A percentile compares a stretch with the other conserved stretches of the same genome.
phyloP scores from a whole-genome alignment of 176 grass and related monocot species.

The Poa annua region DNA sequence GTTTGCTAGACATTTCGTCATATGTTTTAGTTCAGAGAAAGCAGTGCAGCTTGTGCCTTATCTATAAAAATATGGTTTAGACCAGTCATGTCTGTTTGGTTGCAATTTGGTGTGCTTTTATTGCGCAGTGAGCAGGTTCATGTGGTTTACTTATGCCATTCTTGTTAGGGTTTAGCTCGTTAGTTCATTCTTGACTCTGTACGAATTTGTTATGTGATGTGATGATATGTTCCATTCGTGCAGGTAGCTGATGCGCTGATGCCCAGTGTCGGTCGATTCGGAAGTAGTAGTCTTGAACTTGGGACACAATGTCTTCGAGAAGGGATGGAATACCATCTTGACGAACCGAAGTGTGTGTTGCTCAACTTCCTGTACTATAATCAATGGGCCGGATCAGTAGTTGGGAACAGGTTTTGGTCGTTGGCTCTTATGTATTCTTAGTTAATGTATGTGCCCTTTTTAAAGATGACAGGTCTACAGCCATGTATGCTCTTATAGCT shows the following conservation, averaged over 20 bases:
- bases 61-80: no score
- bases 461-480: slow-evolving; percentile 14
- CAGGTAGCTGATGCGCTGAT: slow-evolving; percentile 35
- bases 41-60: no score
- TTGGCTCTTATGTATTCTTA: slow-evolving; percentile 16
- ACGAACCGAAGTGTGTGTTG: neutral
- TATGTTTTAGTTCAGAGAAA: no score
- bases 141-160: neutral
- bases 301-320: neutral
- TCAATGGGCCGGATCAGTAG: slow-evolving; percentile 4
- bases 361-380: slow-evolving; percentile 33
- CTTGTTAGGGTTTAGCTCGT: neutral
- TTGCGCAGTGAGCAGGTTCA: neutral
- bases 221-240: neutral
- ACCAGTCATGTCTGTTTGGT: neutral
- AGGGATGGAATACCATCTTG: neutral
- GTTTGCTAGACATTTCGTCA: no score
- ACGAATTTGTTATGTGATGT: neutral
- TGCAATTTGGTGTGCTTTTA: neutral
- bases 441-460: slow-evolving; percentile 36
- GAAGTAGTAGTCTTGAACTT: slow-evolving; percentile 19
- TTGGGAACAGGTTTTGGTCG: neutral
- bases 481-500: neutral
- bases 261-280: neutral
- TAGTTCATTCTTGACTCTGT: slow-evolving; percentile 27